These are phyloP conservation scores for Cladophialophora bantiana DNA, from an alignment of 2,329 filamentous ascomycete genomes.

Conservation along the genomic window DNA sequence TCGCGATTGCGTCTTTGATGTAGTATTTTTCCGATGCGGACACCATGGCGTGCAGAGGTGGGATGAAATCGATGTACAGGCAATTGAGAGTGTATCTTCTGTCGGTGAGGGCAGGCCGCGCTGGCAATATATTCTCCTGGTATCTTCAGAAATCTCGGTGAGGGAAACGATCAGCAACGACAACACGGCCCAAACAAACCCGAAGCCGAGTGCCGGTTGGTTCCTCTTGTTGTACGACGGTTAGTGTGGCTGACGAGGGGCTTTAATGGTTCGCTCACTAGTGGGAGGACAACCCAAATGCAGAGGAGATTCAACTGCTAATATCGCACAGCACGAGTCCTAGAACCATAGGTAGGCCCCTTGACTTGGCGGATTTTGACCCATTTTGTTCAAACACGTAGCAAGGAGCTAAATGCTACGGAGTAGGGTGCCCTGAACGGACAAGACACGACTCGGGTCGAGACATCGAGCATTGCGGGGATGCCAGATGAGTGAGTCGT, in stretches of 20 bases:
- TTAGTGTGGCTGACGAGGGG: constrained; percentile 7
- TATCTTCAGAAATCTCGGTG: constrained; percentile 17
- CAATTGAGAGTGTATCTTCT: neutral
- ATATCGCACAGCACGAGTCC: neutral
- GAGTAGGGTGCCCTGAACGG: too few relatives aligned
- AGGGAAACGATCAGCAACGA: constrained; percentile 15
- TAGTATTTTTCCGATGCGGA: constrained; percentile 39
- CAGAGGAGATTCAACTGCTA: neutral
- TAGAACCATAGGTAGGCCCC: too few relatives aligned
- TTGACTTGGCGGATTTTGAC: too few relatives aligned
- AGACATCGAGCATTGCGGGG: too few relatives aligned
- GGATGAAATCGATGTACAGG: neutral
- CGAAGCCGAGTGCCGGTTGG: constrained; percentile 20
- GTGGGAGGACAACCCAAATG: neutral
- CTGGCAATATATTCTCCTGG: neutral
- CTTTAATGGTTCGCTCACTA: neutral
- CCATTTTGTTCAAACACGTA: too few relatives aligned
- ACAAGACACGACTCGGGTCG: too few relatives aligned
- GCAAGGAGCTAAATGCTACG: too few relatives aligned
- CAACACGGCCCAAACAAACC: constrained; percentile 11
- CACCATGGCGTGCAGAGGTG: constrained; percentile 30
- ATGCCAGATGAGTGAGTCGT: too few relatives aligned
- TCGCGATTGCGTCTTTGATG: constrained; percentile 57
- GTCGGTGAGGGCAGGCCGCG: constrained; percentile 2
- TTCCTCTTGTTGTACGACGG: constrained; percentile 16